These are phyloP conservation scores for Daedaleopsis nitida DNA, from an alignment of 768 basidiomycete genomes.

Conservation along the genomic window DNA sequence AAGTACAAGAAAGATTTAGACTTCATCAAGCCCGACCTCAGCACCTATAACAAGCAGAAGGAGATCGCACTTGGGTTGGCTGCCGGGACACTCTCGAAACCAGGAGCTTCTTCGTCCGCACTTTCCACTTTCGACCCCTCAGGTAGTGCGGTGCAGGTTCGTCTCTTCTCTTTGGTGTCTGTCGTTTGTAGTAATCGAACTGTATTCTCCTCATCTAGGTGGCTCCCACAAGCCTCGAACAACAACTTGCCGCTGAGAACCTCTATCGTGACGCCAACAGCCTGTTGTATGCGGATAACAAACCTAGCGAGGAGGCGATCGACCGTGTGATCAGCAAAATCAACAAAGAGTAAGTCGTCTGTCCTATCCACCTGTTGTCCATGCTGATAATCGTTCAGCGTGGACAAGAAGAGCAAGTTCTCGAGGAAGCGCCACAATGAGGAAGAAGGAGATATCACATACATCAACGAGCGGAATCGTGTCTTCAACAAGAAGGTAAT, in stretches of 20 bases:
- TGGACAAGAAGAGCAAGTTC: constrained; percentile 89
- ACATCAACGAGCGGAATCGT: constrained; percentile 98
- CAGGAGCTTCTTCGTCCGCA: constrained; percentile 37
- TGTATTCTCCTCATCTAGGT: constrained; percentile 39
- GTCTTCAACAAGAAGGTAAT: constrained; percentile 96
- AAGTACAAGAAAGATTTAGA: constrained; percentile 93
- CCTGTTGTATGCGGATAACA: constrained; percentile 91
- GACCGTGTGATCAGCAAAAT: constrained; percentile 91
- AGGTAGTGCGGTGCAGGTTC: constrained; percentile 42
- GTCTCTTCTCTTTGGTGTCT: constrained; percentile 7
- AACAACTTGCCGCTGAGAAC: constrained; percentile 72
- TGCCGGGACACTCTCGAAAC: constrained; percentile 61
- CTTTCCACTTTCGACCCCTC: constrained; percentile 56
- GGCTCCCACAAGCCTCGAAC: constrained; percentile 57
- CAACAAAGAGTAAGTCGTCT: constrained; percentile 81
- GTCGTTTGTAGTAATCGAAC: too few relatives aligned
- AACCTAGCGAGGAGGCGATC: constrained; percentile 93
- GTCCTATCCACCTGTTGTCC: neutral
- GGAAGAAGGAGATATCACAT: constrained; percentile 94
- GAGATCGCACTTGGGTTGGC: constrained; percentile 77
- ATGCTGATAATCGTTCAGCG: constrained; percentile 43
- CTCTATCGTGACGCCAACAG: constrained; percentile 94
- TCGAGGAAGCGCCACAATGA: constrained; percentile 90
- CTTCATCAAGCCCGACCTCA: constrained; percentile 84
- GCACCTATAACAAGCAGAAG: constrained; percentile 87